A percentile compares a stretch with the other conserved stretches of the same genome.
Evolutionary conservation across 2,329 filamentous ascomycete species (phyloP).

Genomic region (Gyromitra esculenta): DNA sequence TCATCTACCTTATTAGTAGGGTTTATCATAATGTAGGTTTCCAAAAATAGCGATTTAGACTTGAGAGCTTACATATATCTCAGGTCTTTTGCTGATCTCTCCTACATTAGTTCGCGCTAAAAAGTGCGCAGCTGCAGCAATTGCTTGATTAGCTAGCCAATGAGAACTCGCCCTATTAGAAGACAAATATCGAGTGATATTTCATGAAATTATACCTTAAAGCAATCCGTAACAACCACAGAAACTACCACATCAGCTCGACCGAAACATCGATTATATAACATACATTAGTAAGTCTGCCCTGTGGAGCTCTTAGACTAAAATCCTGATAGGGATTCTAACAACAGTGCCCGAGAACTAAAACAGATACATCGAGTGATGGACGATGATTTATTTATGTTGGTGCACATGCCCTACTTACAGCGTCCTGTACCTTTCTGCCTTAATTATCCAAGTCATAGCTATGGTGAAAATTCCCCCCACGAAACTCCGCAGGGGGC

Average conservation of each 20-base stretch:
- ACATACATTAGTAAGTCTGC: neutral
- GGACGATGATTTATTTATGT: neutral
- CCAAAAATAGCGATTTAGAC: slow-evolving; percentile 20
- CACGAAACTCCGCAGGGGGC: no score
- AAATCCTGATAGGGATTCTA: neutral
- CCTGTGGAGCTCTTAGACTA: neutral
- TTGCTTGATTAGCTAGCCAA: slow-evolving; percentile 17
- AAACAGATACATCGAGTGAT: neutral
- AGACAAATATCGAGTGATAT: slow-evolving; percentile 26
- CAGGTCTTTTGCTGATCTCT: slow-evolving; percentile 4
- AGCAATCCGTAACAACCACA: no score
- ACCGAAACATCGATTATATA: neutral
- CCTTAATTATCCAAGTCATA: no score
- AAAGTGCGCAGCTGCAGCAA: neutral
- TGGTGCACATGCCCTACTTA: neutral
- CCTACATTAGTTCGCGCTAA: neutral
- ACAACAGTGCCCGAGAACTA: neutral
- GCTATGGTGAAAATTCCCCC: no score
- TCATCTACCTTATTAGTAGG: neutral
- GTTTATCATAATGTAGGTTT: neutral
- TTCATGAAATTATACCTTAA: slow-evolving; percentile 5
- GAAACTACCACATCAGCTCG: no score
- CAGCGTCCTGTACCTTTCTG: neutral
- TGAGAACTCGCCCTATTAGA: neutral
- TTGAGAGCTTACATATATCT: neutral